phyloP scores from a whole-genome alignment of 257 asterid species.

The Fraxinus pennsylvanica region DNA sequence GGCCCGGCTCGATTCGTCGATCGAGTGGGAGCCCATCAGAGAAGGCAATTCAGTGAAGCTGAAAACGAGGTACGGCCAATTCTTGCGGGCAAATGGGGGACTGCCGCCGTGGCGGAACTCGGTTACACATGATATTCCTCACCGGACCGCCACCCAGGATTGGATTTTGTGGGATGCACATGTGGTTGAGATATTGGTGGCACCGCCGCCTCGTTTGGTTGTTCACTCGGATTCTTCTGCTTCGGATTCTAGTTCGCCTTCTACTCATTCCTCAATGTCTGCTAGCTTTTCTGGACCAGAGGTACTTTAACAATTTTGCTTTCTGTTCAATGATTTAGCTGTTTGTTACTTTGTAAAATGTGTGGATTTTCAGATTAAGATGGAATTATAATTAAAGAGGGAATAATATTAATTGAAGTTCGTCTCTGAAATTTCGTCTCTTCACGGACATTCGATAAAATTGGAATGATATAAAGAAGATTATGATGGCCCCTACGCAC shows the following conservation, averaged over 20 bases:
- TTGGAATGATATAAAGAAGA: not conserved
- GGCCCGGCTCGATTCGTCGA: constrained; percentile 68
- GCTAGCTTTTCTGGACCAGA: constrained; percentile 68
- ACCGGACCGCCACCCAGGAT: constrained; percentile 74
- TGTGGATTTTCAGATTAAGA: not conserved
- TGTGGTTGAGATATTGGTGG: constrained; percentile 55
- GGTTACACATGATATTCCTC: constrained; percentile 88
- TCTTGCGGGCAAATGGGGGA: constrained; percentile 81
- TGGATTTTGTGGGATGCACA: constrained; percentile 88
- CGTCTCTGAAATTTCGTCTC: not conserved
- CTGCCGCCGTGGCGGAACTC: constrained; percentile 95
- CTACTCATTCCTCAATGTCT: constrained; percentile 54
- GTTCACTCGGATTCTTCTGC: constrained; percentile 49
- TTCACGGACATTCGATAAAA: not conserved
- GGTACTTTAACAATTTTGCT: constrained; percentile 35
- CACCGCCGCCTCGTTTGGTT: constrained; percentile 28
- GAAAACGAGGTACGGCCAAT: constrained; percentile 88
- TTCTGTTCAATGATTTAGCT: not conserved
- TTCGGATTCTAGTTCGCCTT: constrained; percentile 60
- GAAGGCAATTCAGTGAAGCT: constrained; percentile 70
- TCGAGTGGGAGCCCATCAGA: constrained; percentile 91
- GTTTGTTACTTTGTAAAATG: not conserved
- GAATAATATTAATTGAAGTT: no score
- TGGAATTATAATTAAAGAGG: no score
- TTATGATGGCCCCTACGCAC: no score